Evolutionary conservation across 1,284 basidiomycete genomes (phyloP), one percentile per base, ranked within the genome.

Genomic region (Cryptococcus depauperatus): DNA sequence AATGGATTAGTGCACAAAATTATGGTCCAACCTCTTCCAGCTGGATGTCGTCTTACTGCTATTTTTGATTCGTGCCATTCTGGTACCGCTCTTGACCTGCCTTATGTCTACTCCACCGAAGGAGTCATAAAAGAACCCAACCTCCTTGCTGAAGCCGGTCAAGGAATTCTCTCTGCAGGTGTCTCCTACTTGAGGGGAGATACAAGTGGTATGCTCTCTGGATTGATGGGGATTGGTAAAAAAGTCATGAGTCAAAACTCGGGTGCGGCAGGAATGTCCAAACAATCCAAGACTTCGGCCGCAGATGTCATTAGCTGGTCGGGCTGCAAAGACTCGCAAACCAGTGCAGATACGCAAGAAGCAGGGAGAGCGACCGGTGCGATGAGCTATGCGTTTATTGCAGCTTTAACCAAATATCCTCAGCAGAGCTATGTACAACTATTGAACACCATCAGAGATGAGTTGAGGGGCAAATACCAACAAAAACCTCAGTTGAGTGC

Each of bases 121-220:
- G 91, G 91, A 40, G 91, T 86, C 62, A 75, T 95, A 68, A 95
- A 95, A 69, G 89, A 92, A 64, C 87, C 89, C 29, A 91, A 92
- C 66, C 72, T 88, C 16, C 78, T 80, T 3, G 76, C 79, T 4
- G 85, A 83, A 63, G 84, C 85, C 5, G 86, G 84, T 6, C 79
- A 84, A 62, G 84, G 82, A 9, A 70, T 88, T 6, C 66, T 88
- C 19, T 77, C 52, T 11, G 62, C 65, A 11, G 69, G 66, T 7
- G 55, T 63, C 50, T 56, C 54, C 32, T 68, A 66, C 43, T 42
- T 66, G 9, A 77, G 54, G 11, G 83, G 83, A 19, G 87, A 95
- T 61, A 78, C 87, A 61, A 74, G 80, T 14, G 85, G 87, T 6
- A 77, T 84, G 30, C 71, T 90, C 54, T 66, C 58, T 30, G 69